A percentile compares a stretch with the other conserved stretches of the same genome.
Conservation (phyloP, 352 stramenopile genomes). For the Globisporangium paddicum region DNA sequence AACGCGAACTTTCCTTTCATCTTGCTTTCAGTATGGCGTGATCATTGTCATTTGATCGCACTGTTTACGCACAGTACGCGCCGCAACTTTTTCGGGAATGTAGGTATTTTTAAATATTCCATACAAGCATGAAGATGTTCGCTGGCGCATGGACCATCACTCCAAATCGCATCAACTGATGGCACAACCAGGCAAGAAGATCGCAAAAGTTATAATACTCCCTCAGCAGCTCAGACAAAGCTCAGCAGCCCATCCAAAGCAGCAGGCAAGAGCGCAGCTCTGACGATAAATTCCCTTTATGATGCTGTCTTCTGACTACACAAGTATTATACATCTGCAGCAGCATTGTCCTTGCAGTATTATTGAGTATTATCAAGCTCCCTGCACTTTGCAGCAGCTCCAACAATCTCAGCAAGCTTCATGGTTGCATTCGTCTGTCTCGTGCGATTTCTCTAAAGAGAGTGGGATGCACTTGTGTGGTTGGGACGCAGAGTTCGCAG, state of each 20-base stretch:
- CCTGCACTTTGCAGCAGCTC: too few relatives aligned
- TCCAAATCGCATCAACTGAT: slow-evolving; percentile 2
- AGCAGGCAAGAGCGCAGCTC: too few relatives aligned
- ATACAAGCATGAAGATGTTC: neutral
- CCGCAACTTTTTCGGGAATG: neutral
- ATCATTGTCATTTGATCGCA: neutral
- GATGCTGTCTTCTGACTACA: too few relatives aligned
- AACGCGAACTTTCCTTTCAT: neutral
- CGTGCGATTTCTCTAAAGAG: neutral
- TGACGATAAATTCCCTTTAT: too few relatives aligned
- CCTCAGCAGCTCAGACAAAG: too few relatives aligned
- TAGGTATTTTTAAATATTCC: neutral
- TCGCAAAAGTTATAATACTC: too few relatives aligned
- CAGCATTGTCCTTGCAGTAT: neutral
- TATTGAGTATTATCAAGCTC: too few relatives aligned
- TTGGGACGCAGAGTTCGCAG: neutral
- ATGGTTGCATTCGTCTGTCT: too few relatives aligned
- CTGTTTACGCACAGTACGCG: neutral
- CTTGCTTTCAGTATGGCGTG: neutral
- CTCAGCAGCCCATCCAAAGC: too few relatives aligned
- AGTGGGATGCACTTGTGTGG: slow-evolving; percentile 2
- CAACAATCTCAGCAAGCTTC: too few relatives aligned
- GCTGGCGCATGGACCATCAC: neutral
- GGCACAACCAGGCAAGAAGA: slow-evolving; percentile 3
- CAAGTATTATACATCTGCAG: neutral